phyloP scores from a whole-genome alignment of 768 basidiomycete genomes.

The Hydnomerulius pinastri region DNA sequence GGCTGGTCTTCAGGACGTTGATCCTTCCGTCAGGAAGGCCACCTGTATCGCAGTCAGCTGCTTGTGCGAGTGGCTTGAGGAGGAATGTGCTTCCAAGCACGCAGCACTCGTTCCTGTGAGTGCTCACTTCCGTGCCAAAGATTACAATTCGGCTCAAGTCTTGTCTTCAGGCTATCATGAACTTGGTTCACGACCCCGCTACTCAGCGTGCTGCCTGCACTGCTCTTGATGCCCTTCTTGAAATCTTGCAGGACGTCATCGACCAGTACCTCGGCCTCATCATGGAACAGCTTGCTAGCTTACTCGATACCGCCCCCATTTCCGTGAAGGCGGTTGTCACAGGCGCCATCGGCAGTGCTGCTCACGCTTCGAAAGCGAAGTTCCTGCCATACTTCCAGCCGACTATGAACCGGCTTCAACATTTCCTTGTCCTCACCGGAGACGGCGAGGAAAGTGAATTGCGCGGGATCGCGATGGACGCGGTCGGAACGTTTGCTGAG shows the following conservation, averaged over 20 bases:
- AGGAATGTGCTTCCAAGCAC: constrained; percentile 87
- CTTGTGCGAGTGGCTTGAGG: constrained; percentile 96
- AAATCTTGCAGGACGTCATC: constrained; percentile 89
- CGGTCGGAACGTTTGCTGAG: constrained; percentile 98
- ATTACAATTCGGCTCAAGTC: background rate
- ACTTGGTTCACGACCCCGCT: constrained; percentile 79
- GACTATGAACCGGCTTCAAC: constrained; percentile 84
- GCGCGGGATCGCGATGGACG: constrained; percentile 97
- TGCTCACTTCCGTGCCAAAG: constrained; percentile 8
- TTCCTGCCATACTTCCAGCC: constrained; percentile 95
- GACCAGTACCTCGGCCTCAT: constrained; percentile 90
- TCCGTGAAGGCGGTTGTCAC: constrained; percentile 92
- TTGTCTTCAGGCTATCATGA: constrained; percentile 74
- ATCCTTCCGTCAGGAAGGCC: constrained; percentile 88
- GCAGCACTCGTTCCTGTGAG: constrained; percentile 80
- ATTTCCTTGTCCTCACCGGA: constrained; percentile 81
- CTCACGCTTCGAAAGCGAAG: constrained; percentile 89
- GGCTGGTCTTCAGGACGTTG: constrained; percentile 79
- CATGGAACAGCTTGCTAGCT: constrained; percentile 88
- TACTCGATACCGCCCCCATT: constrained; percentile 86
- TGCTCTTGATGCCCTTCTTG: constrained; percentile 93
- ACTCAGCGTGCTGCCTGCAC: constrained; percentile 96
- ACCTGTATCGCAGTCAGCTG: constrained; percentile 96
- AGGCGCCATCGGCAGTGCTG: constrained; percentile 97
- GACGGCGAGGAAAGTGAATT: constrained; percentile 94